A percentile compares a stretch with the other conserved stretches of the same genome.
phyloP scores from a whole-genome alignment of 1,284 basidiomycete genomes.

The Moesziomyces sp. region DNA sequence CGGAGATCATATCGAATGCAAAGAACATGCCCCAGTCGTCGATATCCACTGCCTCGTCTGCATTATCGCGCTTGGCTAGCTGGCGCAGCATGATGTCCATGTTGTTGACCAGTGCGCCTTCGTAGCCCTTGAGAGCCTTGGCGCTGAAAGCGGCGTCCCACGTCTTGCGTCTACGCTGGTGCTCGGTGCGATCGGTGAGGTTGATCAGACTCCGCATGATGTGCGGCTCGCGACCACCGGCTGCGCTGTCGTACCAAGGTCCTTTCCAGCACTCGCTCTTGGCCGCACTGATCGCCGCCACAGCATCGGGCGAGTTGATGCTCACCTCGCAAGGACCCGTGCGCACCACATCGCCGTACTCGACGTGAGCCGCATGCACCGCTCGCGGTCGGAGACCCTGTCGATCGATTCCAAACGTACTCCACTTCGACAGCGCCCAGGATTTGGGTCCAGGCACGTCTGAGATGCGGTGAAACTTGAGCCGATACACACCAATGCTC shows the following conservation, averaged over 20 bases:
- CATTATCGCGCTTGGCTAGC: neutral
- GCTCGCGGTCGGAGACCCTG: neutral
- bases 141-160: constrained; percentile 31
- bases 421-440: constrained; percentile 3
- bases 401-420: neutral
- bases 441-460: neutral
- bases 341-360: constrained; percentile 32
- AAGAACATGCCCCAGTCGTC: constrained; percentile 20
- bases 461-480: constrained; percentile 2
- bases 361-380: constrained; percentile 7
- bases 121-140: constrained; percentile 31
- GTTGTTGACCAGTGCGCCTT: constrained; percentile 12
- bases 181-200: constrained; percentile 3
- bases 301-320: constrained; percentile 20
- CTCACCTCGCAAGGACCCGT: constrained; percentile 26
- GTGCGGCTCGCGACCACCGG: neutral
- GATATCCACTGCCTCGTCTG: constrained; percentile 11
- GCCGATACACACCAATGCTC: neutral
- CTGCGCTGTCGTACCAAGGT: constrained; percentile 20
- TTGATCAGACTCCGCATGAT: neutral
- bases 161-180: constrained; percentile 8
- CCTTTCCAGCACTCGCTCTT: constrained; percentile 15
- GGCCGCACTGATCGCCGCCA: constrained; percentile 11
- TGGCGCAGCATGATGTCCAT: constrained; percentile 17
- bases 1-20: constrained; percentile 26